These are phyloP conservation scores for Aciculoconidium aculeatum DNA, from an alignment of 805 yeast genomes.

Conservation along the genomic window DNA sequence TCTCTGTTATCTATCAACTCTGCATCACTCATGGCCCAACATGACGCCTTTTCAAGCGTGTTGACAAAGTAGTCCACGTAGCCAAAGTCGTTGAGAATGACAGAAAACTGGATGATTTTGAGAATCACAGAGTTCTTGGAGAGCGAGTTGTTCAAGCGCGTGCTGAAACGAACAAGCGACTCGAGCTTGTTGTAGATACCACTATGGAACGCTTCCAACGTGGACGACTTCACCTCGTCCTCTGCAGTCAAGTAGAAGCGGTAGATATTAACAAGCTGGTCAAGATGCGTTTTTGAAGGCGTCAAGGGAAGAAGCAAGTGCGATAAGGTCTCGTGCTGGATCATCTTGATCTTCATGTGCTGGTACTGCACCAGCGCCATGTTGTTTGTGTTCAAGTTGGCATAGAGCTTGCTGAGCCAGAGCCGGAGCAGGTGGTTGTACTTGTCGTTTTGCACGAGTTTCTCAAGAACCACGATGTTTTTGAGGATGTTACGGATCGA, in stretches of 20 bases:
- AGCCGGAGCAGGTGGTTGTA: slow-evolving; percentile 66
- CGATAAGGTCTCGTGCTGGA: slow-evolving; percentile 70
- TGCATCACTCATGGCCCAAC: slow-evolving; percentile 6
- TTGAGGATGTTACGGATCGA: slow-evolving; percentile 21
- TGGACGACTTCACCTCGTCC: slow-evolving; percentile 44
- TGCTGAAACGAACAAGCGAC: slow-evolving; percentile 59
- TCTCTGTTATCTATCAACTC: slow-evolving; percentile 56
- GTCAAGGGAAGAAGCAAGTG: slow-evolving; percentile 36
- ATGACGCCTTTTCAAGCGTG: slow-evolving; percentile 1
- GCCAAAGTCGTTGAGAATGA: slow-evolving; percentile 27
- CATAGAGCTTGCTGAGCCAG: slow-evolving; percentile 66
- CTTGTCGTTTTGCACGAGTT: slow-evolving; percentile 49
- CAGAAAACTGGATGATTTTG: slow-evolving; percentile 26
- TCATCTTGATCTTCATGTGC: slow-evolving; percentile 57
- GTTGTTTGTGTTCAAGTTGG: slow-evolving; percentile 48
- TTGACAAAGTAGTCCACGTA: slow-evolving; percentile 20
- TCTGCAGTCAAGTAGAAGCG: slow-evolving; percentile 51
- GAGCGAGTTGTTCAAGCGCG: slow-evolving; percentile 45
- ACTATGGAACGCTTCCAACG: slow-evolving; percentile 50
- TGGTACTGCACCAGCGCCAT: slow-evolving; percentile 47
- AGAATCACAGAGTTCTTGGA: slow-evolving; percentile 33
- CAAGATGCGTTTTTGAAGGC: slow-evolving; percentile 23
- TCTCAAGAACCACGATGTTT: slow-evolving; percentile 53
- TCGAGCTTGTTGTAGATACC: slow-evolving; percentile 60
- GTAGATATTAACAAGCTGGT: slow-evolving; percentile 23